Conservation (phyloP, 441 rosid species). For the Erodium chrysanthum region DNA sequence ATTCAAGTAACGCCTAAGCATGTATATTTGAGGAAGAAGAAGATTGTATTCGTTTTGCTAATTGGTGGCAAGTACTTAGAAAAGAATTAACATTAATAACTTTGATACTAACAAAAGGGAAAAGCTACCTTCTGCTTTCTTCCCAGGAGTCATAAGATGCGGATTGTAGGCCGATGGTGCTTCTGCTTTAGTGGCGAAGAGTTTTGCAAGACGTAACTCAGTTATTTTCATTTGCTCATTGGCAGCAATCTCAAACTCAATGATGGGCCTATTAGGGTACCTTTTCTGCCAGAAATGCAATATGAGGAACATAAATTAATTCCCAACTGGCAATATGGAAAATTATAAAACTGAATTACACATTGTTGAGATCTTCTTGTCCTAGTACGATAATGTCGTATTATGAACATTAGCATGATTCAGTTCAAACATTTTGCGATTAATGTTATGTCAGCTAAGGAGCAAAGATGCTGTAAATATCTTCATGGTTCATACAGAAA, state of each 20-base stretch:
- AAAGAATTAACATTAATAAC: neutral
- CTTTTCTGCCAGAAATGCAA: conserved; percentile 40
- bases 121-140: conserved; percentile 49
- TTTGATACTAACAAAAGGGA: neutral
- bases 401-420: neutral
- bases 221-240: conserved; percentile 76
- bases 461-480: too few relatives aligned
- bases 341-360: neutral
- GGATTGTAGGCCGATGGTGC: conserved; percentile 21
- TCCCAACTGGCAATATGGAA: neutral
- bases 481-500: neutral
- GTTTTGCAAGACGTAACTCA: conserved; percentile 67
- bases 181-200: conserved; percentile 37
- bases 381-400: neutral
- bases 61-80: neutral
- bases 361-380: neutral
- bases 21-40: too few relatives aligned
- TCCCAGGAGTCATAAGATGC: conserved; percentile 19
- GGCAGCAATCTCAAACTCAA: conserved; percentile 74
- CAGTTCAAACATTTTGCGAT: neutral
- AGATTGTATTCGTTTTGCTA: too few relatives aligned
- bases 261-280: conserved; percentile 55
- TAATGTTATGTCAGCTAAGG: too few relatives aligned
- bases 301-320: neutral
- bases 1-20: too few relatives aligned